Evolutionary conservation across 2,329 filamentous ascomycete species (phyloP).

Genomic region (Nemania bipapillata): DNA sequence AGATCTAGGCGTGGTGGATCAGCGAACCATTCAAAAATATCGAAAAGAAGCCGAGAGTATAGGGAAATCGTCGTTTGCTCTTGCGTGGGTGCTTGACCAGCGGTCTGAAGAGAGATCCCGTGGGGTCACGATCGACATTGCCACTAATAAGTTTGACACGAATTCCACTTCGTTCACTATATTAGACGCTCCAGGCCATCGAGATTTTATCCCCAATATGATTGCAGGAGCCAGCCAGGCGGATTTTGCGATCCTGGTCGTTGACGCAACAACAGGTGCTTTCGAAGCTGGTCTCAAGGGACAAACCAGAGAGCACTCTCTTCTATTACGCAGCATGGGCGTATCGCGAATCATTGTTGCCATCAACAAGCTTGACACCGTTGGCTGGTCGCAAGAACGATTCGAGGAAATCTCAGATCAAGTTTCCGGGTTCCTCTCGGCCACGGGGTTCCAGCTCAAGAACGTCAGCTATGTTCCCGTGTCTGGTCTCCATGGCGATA

Average conservation of each 20-base stretch:
- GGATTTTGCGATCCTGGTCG: constrained; percentile 93
- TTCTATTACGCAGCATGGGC: constrained; percentile 89
- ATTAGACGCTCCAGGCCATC: constrained; percentile 91
- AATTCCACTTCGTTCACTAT: constrained; percentile 89
- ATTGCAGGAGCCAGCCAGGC: constrained; percentile 96
- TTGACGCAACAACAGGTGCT: constrained; percentile 88
- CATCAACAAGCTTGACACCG: constrained; percentile 93
- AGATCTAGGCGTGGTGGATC: constrained; percentile 87
- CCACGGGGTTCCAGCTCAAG: constrained; percentile 82
- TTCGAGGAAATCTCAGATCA: constrained; percentile 89
- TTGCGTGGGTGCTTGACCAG: constrained; percentile 97
- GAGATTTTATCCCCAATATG: constrained; percentile 98
- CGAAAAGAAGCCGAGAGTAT: constrained; percentile 88
- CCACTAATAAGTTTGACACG: constrained; percentile 93
- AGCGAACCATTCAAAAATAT: constrained; percentile 88
- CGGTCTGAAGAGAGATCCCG: constrained; percentile 86
- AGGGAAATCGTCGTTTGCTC: constrained; percentile 93
- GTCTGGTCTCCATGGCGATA: constrained; percentile 88
- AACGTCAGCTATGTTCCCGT: constrained; percentile 89
- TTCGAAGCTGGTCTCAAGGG: constrained; percentile 94
- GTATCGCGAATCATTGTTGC: constrained; percentile 88
- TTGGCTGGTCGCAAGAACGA: constrained; percentile 81
- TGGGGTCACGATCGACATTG: constrained; percentile 96
- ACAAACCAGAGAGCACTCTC: constrained; percentile 91
- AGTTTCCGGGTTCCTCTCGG: constrained; percentile 81